Conservation (phyloP, 352 stramenopile genomes). For the Pythium dissimile region DNA sequence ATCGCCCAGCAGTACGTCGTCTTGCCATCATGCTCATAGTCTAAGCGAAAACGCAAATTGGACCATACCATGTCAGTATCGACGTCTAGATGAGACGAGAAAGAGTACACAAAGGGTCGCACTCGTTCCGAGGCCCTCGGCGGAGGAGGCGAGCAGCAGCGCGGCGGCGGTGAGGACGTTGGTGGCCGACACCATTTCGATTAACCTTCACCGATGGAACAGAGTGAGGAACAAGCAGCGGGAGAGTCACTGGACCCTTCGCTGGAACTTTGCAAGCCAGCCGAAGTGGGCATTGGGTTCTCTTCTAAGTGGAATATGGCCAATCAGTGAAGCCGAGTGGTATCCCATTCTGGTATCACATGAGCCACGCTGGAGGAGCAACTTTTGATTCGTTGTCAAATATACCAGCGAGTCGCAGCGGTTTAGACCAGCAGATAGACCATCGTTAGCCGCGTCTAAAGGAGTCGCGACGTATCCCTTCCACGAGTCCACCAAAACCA, state of each 20-base stretch:
- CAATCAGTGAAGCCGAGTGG: background rate
- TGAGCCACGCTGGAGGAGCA: too few relatives aligned
- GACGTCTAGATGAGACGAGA: too few relatives aligned
- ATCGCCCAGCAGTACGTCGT: conserved; percentile 33
- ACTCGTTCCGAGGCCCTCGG: conserved; percentile 12
- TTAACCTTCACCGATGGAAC: too few relatives aligned
- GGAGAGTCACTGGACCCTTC: background rate
- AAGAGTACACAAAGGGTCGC: background rate
- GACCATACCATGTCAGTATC: too few relatives aligned
- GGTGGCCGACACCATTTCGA: background rate
- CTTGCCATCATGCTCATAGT: conserved; percentile 25
- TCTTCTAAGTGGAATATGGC: background rate
- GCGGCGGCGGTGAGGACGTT: background rate
- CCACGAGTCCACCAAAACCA: too few relatives aligned
- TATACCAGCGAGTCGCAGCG: too few relatives aligned
- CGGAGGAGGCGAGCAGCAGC: background rate
- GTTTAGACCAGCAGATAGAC: too few relatives aligned
- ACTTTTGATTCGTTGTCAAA: too few relatives aligned
- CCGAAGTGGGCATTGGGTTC: background rate
- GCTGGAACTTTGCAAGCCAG: background rate
- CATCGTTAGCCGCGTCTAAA: background rate
- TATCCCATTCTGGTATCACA: too few relatives aligned
- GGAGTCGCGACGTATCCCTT: too few relatives aligned
- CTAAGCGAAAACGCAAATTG: conserved; percentile 1
- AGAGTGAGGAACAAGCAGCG: background rate